Conservation (phyloP, 345 rosid genomes). For the Corchorus capsularis region DNA sequence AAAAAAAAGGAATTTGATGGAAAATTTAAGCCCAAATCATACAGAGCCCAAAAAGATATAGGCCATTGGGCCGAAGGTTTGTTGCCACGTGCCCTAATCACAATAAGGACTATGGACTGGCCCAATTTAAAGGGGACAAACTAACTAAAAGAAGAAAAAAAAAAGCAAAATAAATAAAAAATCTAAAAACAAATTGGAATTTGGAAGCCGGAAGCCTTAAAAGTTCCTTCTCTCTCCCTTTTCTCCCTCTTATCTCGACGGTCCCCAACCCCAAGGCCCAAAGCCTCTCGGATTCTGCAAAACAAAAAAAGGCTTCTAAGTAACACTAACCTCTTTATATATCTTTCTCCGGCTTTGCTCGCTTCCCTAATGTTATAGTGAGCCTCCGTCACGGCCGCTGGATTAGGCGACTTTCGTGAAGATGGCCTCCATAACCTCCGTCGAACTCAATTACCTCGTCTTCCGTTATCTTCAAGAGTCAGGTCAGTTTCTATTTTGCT, state of each 20-base stretch:
- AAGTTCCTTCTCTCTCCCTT: too few species aligned
- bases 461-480: slow-evolving; percentile 97
- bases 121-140: too few species aligned
- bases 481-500: slow-evolving; percentile 37
- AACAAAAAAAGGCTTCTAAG: neutral
- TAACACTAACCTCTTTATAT: neutral
- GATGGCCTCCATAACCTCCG: slow-evolving; percentile 77
- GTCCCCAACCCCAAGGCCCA: neutral
- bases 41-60: neutral
- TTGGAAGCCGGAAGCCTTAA: too few species aligned
- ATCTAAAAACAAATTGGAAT: neutral
- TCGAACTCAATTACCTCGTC: slow-evolving; percentile 83
- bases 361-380: neutral
- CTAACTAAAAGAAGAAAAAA: too few species aligned
- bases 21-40: neutral
- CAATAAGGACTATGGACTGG: neutral
- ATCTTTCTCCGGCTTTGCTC: neutral
- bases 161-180: neutral
- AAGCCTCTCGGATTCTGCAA: neutral
- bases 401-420: slow-evolving; percentile 18
- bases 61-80: neutral
- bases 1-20: too few species aligned
- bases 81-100: neutral
- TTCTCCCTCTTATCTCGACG: neutral
- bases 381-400: neutral